phyloP scores from a whole-genome alignment of 2,329 filamentous ascomycete genomes.

The Xylogone sp. region DNA sequence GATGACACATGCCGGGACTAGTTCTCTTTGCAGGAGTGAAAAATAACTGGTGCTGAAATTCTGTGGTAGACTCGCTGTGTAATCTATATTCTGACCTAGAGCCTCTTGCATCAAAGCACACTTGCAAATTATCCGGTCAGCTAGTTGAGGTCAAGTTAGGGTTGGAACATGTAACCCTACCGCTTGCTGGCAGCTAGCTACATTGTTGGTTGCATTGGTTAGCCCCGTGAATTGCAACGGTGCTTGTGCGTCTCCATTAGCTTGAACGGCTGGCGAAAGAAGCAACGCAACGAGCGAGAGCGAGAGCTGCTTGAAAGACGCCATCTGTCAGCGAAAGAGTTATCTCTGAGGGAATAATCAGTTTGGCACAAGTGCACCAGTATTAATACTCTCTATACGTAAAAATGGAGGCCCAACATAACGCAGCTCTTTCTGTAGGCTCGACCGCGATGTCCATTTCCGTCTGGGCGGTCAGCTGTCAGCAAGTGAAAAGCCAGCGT shows the following conservation, averaged over 20 bases:
- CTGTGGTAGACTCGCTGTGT: neutral
- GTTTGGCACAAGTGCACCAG: too few relatives aligned
- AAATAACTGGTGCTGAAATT: slow-evolving; percentile 5
- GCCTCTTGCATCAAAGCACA: neutral
- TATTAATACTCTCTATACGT: too few relatives aligned
- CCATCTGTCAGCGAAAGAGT: too few relatives aligned
- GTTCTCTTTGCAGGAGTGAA: slow-evolving; percentile 10
- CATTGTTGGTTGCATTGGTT: neutral
- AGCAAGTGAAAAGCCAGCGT: too few relatives aligned
- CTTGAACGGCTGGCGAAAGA: neutral
- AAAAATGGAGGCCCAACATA: too few relatives aligned
- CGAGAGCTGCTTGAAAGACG: too few relatives aligned
- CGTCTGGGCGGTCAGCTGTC: too few relatives aligned
- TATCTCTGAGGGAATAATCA: too few relatives aligned
- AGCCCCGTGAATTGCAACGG: neutral
- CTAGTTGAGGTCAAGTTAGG: neutral
- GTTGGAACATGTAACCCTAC: neutral
- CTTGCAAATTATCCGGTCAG: neutral
- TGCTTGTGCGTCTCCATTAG: neutral
- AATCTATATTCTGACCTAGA: neutral
- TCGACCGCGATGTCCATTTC: too few relatives aligned
- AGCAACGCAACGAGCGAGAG: neutral
- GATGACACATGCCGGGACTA: slow-evolving; percentile 24
- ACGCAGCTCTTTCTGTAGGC: too few relatives aligned
- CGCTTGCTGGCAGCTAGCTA: neutral